Base-by-base conservation (phyloP, 257 asterid species). In the Pogostemon cablin region DNA sequence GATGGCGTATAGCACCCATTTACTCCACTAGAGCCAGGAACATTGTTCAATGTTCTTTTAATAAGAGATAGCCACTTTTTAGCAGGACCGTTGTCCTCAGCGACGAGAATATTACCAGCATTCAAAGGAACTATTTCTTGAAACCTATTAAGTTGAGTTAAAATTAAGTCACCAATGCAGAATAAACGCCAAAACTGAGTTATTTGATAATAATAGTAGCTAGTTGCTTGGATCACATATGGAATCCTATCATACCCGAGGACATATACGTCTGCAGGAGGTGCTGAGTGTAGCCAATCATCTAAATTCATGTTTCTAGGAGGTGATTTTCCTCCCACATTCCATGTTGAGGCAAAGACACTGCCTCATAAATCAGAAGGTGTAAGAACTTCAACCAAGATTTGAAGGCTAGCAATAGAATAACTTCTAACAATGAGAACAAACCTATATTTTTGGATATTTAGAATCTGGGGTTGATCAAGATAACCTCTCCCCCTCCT, bases 51-150 rank as follows among this genome's bases (percentile, higher is more conserved):
- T 5, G 98, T 90, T 75, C 77, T 85, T 71, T 84, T 84, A 71
- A 92, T 92, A 38, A 90, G 80, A 50, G 90, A 69, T 9, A 86
- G 84, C 98, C 98, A 92, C 62, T 88, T 90, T 65, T 90, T 90
- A 35, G 98, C 95, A 10, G 98, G 98, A 8, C 98, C 96, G 20
- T 92, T 92, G 77, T 92, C 98, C 78, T 92, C 98, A 3, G 96
- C 90, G 15, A 90, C 97, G 15, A 92, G 84, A 68, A 90, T 90
- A 63, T 90, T 92, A 40, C 98, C 90, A 56, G 98, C 97, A 77
- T 90, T 92, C 67, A 92, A 55, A 52, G 98, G 98, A 70, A 92
- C 98, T 79, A 90, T 90, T 82, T 92, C 98, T 86, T 92, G 96
- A 82, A 92, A 92, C 46, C 98, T 92, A 35, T 38, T 71, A 52